Evolutionary conservation across 2,329 filamentous ascomycete species (phyloP), one percentile per base, ranked within the genome.

Genomic region (Colletotrichum limetticola): DNA sequence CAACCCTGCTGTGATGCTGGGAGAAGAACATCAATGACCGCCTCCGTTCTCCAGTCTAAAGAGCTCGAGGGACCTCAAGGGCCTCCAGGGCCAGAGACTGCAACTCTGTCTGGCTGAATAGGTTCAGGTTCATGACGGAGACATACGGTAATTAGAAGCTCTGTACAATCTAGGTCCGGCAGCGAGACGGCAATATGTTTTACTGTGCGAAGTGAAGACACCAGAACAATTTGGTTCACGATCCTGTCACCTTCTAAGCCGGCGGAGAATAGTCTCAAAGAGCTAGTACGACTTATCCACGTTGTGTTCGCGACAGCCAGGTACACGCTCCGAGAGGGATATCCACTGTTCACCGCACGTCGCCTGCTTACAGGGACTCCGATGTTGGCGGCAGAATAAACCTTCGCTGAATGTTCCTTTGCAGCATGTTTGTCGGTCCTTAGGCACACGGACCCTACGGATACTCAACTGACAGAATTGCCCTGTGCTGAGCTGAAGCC

Each of bases 321-420:
- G 63, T 53, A 71, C 57, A 49, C 59, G 42, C 55, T 57, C 42
- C 70, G 55, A 55, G 60, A 52, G 35, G 37, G 37, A 57, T 65
- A 73, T 56, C 71, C 71, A 73, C 71, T 66, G 66, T 61, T 71
- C 71, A 72, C 71, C 71, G 60, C 60, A 72, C 56, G 60, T 65
- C 56, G 66, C 71, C 70, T 70, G 60, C 70, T 61, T 70, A 72
- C 67, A 66, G 71, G 71, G 67, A 64, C 70, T 56, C 70, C 70
- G 49, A 69, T 60, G 52, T 63, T 63, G 62, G 53, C 66, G 66
- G 70, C 28, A 70, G 58, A 53, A 69, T 32, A 72, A 59, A 42
- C 64, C 22, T 28, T 68, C 22, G 64, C 52, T 26, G 26, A 16
- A 35, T 49, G 32, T 46, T 32, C 52, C 46, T 58, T 35, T 22